phyloP scores from a whole-genome alignment of 2,329 filamentous ascomycete species.

The Alternaria consortialis region DNA sequence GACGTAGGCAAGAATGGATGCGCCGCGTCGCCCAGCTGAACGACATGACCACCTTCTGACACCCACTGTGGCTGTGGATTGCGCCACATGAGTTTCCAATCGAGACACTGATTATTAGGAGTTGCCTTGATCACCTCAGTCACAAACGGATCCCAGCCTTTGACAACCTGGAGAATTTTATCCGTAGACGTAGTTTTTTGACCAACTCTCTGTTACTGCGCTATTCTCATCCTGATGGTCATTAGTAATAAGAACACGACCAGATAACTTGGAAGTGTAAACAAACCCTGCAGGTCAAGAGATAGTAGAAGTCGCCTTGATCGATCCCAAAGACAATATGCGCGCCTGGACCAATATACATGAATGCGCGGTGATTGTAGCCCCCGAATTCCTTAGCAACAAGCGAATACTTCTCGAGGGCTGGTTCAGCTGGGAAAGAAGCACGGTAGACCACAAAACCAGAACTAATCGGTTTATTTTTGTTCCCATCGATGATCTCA shows the following conservation, averaged over 20 bases:
- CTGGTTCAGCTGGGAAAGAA: neutral
- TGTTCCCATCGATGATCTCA: too few species aligned
- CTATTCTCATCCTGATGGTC: neutral
- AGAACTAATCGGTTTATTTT: slow-evolving; percentile 2
- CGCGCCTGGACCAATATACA: neutral
- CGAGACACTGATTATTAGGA: slow-evolving; percentile 40
- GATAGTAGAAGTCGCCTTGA: neutral
- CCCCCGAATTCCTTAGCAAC: slow-evolving; percentile 1
- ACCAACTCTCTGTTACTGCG: neutral
- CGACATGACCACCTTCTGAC: slow-evolving; percentile 23
- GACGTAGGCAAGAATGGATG: slow-evolving; percentile 62
- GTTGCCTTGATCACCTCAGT: slow-evolving; percentile 3
- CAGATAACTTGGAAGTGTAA: too few species aligned
- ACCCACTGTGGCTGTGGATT: slow-evolving; percentile 60
- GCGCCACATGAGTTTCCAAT: slow-evolving; percentile 62
- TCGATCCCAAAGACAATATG: neutral
- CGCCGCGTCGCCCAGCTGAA: slow-evolving; percentile 60
- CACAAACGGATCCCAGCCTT: slow-evolving; percentile 13
- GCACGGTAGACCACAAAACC: slow-evolving; percentile 4
- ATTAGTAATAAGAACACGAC: neutral
- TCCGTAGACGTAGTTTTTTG: neutral
- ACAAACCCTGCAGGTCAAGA: neutral
- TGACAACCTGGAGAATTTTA: slow-evolving; percentile 7
- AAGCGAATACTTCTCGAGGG: slow-evolving; percentile 7
- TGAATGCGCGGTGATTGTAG: neutral